phyloP scores from a whole-genome alignment of 495 filamentous ascomycete genomes.

The Aspergillus bertholletiae region DNA sequence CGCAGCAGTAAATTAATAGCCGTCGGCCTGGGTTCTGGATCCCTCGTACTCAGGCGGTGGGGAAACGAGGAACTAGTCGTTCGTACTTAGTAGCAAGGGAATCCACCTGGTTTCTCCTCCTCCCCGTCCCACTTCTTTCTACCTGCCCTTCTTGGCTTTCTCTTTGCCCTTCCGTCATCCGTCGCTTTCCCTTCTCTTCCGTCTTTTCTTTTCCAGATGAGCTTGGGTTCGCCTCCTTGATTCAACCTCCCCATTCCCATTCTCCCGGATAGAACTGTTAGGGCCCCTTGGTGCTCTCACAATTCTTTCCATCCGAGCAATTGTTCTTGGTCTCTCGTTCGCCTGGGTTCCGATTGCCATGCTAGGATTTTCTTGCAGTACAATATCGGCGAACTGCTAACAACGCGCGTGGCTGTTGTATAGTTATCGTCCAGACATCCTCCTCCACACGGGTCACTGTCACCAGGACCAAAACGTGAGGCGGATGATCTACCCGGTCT shows the following conservation, averaged over 20 bases:
- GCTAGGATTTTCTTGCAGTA: slow-evolving; percentile 21
- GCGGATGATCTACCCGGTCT: slow-evolving; percentile 5
- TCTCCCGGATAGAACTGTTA: too few relatives aligned
- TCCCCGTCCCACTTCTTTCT: not conserved
- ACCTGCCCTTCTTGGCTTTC: not conserved
- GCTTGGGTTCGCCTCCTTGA: not conserved
- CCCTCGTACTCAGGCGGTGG: not conserved
- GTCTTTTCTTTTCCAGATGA: slow-evolving; percentile 6
- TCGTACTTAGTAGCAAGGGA: not conserved
- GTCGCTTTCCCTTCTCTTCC: not conserved
- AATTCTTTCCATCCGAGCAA: not conserved
- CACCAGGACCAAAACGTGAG: not conserved
- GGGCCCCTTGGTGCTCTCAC: not conserved
- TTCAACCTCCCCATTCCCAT: too few relatives aligned
- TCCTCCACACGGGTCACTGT: not conserved
- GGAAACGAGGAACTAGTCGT: not conserved
- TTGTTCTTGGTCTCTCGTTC: not conserved
- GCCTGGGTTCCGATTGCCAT: slow-evolving; percentile 18
- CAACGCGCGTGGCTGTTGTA: slow-evolving; percentile 8
- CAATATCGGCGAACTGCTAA: slow-evolving; percentile 11
- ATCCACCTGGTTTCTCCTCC: not conserved
- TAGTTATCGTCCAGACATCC: not conserved
- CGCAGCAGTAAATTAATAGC: not conserved
- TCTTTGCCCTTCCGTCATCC: slow-evolving; percentile 2
- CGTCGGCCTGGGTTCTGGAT: slow-evolving; percentile 2